Evolutionary conservation across 768 basidiomycete genomes (phyloP).

Genomic region (Psilocybe cubensis): DNA sequence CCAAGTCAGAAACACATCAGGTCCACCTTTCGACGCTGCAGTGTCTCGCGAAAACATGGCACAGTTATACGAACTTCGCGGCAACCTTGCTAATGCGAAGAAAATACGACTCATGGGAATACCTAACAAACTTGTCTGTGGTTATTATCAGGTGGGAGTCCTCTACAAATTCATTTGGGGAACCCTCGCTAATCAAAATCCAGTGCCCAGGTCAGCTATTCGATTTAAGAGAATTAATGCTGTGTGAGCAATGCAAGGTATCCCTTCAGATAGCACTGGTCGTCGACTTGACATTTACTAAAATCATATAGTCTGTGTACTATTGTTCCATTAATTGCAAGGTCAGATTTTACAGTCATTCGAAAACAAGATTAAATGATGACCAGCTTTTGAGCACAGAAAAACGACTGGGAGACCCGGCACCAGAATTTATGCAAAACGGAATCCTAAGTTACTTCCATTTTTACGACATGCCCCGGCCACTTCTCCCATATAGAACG

Average conservation of each 20-base stretch:
- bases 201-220: slow-evolving; percentile 12
- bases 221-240: slow-evolving; percentile 7
- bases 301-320: slow-evolving; percentile 4
- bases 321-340: slow-evolving; percentile 12
- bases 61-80: slow-evolving; percentile 35
- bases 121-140: slow-evolving; percentile 13
- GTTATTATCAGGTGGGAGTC: slow-evolving; percentile 4
- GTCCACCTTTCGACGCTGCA: slow-evolving; percentile 34
- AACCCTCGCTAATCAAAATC: neutral
- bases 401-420: slow-evolving; percentile 14
- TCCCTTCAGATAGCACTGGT: neutral
- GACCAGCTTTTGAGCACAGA: neutral
- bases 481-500: too few relatives aligned
- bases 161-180: neutral
- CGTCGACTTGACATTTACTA: neutral
- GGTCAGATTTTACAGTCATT: neutral
- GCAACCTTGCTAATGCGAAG: slow-evolving; percentile 31
- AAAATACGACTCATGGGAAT: slow-evolving; percentile 18
- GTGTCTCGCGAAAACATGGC: slow-evolving; percentile 41
- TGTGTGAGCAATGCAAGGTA: slow-evolving; percentile 15
- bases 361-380: neutral
- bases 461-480: neutral
- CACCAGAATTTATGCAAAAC: slow-evolving; percentile 13
- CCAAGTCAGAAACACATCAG: slow-evolving; percentile 19
- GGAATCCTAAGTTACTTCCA: neutral